Percentiles rank a stretch among this genome's conserved stretches.
phyloP scores from a whole-genome alignment of 345 rosid genomes.

The Erucastrum elatum region DNA sequence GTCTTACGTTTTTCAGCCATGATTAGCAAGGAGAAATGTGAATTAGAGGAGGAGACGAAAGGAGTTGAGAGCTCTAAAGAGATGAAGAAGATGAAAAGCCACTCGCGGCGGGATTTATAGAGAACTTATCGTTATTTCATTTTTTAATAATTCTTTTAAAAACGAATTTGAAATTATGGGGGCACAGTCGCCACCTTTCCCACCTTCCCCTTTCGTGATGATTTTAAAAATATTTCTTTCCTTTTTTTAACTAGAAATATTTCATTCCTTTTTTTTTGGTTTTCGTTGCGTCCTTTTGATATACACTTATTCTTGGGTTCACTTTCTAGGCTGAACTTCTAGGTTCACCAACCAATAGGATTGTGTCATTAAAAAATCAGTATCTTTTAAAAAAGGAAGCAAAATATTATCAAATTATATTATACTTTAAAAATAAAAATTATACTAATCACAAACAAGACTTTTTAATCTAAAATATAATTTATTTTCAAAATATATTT shows the following conservation, averaged over 20 bases:
- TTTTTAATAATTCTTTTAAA: neutral
- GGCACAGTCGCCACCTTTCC: neutral
- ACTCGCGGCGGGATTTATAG: too few relatives aligned
- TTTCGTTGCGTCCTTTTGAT: neutral
- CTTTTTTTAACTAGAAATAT: neutral
- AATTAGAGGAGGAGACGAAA: neutral
- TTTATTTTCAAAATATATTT: too few relatives aligned
- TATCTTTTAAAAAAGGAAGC: too few relatives aligned
- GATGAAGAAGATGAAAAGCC: neutral
- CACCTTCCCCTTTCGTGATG: neutral
- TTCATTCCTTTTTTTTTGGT: neutral
- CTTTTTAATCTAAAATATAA: too few relatives aligned
- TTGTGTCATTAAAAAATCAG: too few relatives aligned
- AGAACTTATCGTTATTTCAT: too few relatives aligned
- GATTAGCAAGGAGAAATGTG: neutral
- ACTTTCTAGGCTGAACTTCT: too few relatives aligned
- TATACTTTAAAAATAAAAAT: too few relatives aligned
- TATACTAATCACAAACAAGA: too few relatives aligned
- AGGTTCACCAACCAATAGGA: too few relatives aligned
- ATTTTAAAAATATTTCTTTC: neutral
- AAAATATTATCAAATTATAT: too few relatives aligned
- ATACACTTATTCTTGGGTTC: too few relatives aligned
- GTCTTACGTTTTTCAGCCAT: conserved; percentile 23
- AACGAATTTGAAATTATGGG: neutral
- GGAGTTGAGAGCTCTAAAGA: neutral